These are phyloP conservation scores for Lentinula sp. DNA, from an alignment of 768 basidiomycete genomes.

Conservation along the genomic window DNA sequence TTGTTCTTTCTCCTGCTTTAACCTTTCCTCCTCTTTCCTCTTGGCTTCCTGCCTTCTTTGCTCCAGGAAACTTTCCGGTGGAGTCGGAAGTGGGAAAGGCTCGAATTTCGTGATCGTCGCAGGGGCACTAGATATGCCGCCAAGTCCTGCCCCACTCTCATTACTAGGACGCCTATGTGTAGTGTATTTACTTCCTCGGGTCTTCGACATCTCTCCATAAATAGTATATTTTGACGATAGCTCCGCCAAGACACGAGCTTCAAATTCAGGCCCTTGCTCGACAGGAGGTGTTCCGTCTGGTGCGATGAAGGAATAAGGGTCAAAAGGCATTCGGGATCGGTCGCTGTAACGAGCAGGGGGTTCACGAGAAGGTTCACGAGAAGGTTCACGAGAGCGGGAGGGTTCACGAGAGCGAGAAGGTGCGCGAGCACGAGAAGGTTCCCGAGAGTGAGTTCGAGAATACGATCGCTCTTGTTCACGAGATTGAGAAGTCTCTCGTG, in stretches of 20 bases:
- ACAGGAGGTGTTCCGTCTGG: not conserved
- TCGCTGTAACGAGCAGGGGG: not conserved
- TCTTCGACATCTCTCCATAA: not conserved
- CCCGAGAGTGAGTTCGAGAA: not conserved
- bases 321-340: too few species aligned
- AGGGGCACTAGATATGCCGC: not conserved
- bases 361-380: not conserved
- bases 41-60: not conserved
- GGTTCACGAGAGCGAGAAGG: not conserved
- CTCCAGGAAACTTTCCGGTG: not conserved
- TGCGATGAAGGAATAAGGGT: not conserved
- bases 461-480: not conserved
- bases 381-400: not conserved
- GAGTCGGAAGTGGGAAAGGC: slow-evolving; percentile 4
- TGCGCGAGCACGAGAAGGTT: not conserved
- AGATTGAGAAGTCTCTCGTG: not conserved
- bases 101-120: not conserved
- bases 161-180: too few species aligned
- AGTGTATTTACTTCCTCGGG: too few species aligned
- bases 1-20: not conserved
- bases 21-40: not conserved
- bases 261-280: not conserved
- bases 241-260: not conserved
- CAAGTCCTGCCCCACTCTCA: not conserved
- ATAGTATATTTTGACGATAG: not conserved